Conservation (phyloP, 306 rosid genomes). For the Dalbergia cultrata region DNA sequence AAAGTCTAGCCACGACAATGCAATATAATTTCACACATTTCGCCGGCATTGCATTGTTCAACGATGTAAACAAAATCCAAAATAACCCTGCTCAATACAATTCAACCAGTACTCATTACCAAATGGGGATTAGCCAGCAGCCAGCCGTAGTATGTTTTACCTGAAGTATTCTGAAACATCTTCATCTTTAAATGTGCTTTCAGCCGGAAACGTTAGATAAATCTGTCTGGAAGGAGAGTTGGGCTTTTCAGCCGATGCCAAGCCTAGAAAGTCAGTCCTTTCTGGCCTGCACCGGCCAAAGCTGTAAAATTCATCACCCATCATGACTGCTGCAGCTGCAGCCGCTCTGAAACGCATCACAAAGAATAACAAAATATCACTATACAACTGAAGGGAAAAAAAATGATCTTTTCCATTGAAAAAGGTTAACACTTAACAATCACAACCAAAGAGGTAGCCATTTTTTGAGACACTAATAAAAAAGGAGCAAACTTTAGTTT, state of each 20-base stretch:
- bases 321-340: conserved; percentile 41
- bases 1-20: not conserved
- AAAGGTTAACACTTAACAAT: not conserved
- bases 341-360: not conserved
- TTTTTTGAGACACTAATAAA: not conserved
- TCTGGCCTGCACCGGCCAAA: conserved; percentile 60
- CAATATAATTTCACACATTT: not conserved
- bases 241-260: conserved; percentile 61
- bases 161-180: conserved; percentile 86
- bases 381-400: not conserved
- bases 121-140: not conserved
- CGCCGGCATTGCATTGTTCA: not conserved
- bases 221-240: conserved; percentile 85
- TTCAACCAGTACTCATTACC: not conserved
- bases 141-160: conserved; percentile 44
- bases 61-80: not conserved
- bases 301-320: conserved; percentile 68
- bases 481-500: not conserved
- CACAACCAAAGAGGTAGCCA: not conserved
- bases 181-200: conserved; percentile 82
- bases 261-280: conserved; percentile 66
- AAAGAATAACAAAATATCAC: not conserved
- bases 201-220: conserved; percentile 85
- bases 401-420: not conserved
- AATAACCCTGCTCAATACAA: not conserved